phyloP scores from a whole-genome alignment of 345 rosid species.

The Streptanthus diversifolius region DNA sequence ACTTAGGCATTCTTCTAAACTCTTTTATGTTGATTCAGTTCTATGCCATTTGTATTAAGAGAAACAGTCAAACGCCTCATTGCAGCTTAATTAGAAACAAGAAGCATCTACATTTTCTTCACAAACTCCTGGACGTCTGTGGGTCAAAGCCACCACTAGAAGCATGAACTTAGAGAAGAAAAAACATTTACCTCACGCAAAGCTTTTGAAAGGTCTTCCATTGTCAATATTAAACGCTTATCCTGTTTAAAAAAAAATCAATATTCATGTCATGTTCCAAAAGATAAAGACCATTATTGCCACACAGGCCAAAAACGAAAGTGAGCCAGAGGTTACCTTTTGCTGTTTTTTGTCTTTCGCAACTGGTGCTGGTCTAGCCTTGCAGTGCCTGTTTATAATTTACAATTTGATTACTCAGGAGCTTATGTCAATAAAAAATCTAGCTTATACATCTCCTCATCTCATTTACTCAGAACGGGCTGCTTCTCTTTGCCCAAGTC shows the following conservation, averaged over 20 bases:
- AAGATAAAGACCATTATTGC: neutral
- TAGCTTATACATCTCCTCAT: neutral
- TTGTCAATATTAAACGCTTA: slow-evolving; percentile 76
- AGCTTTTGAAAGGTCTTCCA: slow-evolving; percentile 95
- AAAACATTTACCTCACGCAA: slow-evolving; percentile 59
- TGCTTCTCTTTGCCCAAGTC: neutral
- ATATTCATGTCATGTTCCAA: neutral
- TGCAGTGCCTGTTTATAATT: slow-evolving; percentile 64
- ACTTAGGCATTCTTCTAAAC: neutral
- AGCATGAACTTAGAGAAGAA: neutral
- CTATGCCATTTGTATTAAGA: neutral
- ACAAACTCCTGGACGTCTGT: neutral
- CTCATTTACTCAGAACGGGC: neutral
- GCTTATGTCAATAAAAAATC: neutral
- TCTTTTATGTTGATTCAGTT: neutral
- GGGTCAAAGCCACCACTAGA: neutral
- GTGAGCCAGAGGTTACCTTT: slow-evolving; percentile 47
- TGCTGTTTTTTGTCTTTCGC: slow-evolving; percentile 97
- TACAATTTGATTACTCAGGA: neutral
- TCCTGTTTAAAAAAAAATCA: slow-evolving; percentile 48
- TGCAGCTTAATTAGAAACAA: neutral
- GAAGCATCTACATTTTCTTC: neutral
- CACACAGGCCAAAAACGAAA: neutral
- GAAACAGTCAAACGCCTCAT: neutral
- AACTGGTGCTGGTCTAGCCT: slow-evolving; percentile 78